A percentile compares a stretch with the other conserved stretches of the same genome.
Conservation (phyloP, 108 stramenopile species). For the Epithemia pelagica region DNA sequence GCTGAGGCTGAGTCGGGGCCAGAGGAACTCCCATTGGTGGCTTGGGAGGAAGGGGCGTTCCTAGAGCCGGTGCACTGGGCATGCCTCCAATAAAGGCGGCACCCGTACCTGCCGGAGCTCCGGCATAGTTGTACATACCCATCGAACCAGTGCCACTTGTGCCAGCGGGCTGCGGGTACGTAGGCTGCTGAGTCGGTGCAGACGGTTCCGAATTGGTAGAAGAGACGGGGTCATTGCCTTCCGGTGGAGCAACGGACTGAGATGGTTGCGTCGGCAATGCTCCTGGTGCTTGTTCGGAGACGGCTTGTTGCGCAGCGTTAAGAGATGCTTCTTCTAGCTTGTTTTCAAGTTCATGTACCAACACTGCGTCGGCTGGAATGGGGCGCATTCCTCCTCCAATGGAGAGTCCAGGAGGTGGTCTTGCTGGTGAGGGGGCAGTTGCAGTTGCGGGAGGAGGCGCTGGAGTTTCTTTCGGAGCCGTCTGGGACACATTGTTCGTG, state of each 20-base stretch:
- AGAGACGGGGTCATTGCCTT: not conserved
- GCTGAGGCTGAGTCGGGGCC: constrained; percentile 16
- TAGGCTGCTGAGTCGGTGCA: not conserved
- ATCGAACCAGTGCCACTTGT: constrained; percentile 23
- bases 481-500: constrained; percentile 14
- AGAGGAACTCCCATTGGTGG: constrained; percentile 18
- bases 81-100: constrained; percentile 25
- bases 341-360: constrained; percentile 79
- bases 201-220: not conserved
- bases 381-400: constrained; percentile 70
- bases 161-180: not conserved
- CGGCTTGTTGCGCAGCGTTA: constrained; percentile 16
- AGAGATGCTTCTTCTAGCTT: constrained; percentile 61
- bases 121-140: constrained; percentile 58
- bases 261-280: not conserved
- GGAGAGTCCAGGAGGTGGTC: constrained; percentile 81
- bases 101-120: constrained; percentile 20
- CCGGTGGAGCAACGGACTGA: not conserved
- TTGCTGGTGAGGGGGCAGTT: constrained; percentile 60
- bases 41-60: constrained; percentile 3
- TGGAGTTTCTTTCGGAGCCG: constrained; percentile 13
- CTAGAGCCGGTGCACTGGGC: constrained; percentile 25
- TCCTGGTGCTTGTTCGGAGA: not conserved
- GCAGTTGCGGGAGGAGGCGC: constrained; percentile 17
- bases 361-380: constrained; percentile 73